phyloP scores from a whole-genome alignment of 2,329 filamentous ascomycete genomes.

The Diplodia intermedia region DNA sequence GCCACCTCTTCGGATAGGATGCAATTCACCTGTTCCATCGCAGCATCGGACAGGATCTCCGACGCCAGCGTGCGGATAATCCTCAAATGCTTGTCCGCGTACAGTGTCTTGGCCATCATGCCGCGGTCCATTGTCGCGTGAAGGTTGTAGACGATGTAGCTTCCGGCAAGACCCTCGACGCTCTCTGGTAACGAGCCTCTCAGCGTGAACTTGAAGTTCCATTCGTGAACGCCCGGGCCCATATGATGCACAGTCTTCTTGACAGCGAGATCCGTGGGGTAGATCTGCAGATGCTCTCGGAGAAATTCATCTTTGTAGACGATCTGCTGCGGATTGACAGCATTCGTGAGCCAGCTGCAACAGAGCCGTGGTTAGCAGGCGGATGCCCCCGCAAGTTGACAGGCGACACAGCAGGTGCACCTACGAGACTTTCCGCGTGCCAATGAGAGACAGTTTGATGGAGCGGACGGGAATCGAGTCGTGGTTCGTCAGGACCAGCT shows the following conservation, averaged over 20 bases:
- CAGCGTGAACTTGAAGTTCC: slow-evolving; percentile 58
- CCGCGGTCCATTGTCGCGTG: slow-evolving; percentile 88
- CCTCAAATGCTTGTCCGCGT: slow-evolving; percentile 71
- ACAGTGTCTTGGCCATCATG: slow-evolving; percentile 86
- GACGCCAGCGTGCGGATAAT: slow-evolving; percentile 57
- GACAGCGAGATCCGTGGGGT: slow-evolving; percentile 50
- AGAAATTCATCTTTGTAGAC: slow-evolving; percentile 56
- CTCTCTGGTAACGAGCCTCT: slow-evolving; percentile 72
- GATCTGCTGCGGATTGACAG: slow-evolving; percentile 52
- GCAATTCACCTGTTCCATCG: slow-evolving; percentile 47
- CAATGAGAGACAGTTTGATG: slow-evolving; percentile 55
- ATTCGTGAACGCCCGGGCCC: slow-evolving; percentile 57
- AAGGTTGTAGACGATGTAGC: slow-evolving; percentile 86
- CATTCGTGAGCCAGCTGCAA: slow-evolving; percentile 48
- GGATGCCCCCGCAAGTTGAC: neutral
- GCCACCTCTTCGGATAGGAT: neutral
- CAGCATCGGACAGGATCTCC: slow-evolving; percentile 73
- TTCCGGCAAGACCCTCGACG: slow-evolving; percentile 85
- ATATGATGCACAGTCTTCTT: slow-evolving; percentile 55
- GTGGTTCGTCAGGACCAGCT: slow-evolving; percentile 55
- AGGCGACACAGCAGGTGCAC: slow-evolving; percentile 35
- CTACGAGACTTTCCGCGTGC: slow-evolving; percentile 57
- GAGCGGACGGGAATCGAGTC: slow-evolving; percentile 57
- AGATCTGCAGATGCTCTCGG: slow-evolving; percentile 53
- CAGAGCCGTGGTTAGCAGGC: slow-evolving; percentile 18